phyloP scores from a whole-genome alignment of 2,329 filamentous ascomycete genomes.

The Xylogone sp. region DNA sequence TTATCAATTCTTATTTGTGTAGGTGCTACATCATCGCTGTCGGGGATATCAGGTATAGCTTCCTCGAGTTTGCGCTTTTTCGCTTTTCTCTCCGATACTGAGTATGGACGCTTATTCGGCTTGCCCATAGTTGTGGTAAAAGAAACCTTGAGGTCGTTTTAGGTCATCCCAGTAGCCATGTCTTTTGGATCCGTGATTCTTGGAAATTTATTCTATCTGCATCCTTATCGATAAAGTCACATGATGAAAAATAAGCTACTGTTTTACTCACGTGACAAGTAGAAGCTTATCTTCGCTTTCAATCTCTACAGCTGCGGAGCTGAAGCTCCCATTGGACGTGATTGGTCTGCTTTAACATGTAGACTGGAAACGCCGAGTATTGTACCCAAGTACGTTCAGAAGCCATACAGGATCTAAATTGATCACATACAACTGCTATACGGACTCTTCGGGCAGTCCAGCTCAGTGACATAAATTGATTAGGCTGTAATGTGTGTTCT shows the following conservation, averaged over 20 bases:
- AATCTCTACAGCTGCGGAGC: no score
- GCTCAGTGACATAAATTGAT: no score
- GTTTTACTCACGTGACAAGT: neutral
- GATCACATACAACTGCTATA: no score
- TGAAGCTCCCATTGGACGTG: no score
- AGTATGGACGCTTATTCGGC: conserved; percentile 17
- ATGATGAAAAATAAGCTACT: neutral
- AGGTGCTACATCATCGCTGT: conserved; percentile 17
- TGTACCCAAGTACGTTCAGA: no score
- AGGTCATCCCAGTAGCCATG: neutral
- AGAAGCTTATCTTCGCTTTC: neutral
- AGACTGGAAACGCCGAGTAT: no score
- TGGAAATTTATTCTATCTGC: neutral
- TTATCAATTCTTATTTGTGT: conserved; percentile 18
- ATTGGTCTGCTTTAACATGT: no score
- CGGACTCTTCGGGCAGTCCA: no score
- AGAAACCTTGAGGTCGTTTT: neutral
- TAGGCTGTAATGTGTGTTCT: no score
- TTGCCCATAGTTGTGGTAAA: conserved; percentile 17
- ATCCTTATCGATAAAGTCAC: neutral
- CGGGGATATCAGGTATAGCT: conserved; percentile 29
- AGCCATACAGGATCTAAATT: no score
- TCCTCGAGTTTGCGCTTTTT: conserved; percentile 29
- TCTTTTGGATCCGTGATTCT: neutral
- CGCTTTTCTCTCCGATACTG: conserved; percentile 29